Evolutionary conservation across 2,329 filamentous ascomycete species (phyloP).

Genomic region (Ceratocystis albifundus): DNA sequence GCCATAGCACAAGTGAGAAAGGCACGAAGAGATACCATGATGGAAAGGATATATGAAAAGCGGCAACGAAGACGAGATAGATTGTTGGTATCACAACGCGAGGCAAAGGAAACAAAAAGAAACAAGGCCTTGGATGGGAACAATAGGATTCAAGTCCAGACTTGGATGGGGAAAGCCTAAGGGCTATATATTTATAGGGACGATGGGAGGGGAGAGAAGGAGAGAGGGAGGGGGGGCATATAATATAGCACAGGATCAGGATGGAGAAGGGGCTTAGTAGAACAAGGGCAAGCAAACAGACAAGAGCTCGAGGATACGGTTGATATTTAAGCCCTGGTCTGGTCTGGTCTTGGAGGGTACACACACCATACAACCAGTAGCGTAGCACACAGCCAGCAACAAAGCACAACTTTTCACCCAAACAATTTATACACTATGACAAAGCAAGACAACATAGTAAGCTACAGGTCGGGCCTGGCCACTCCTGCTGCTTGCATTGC

Average conservation of each 20-base stretch:
- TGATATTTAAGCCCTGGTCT: slow-evolving; percentile 4
- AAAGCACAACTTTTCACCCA: neutral
- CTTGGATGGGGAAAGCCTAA: neutral
- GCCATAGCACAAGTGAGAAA: slow-evolving; percentile 19
- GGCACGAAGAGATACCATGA: slow-evolving; percentile 22
- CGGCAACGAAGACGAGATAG: neutral
- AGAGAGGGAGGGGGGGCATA: too few relatives aligned
- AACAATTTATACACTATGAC: neutral
- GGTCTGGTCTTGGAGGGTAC: too few relatives aligned
- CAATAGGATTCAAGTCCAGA: neutral
- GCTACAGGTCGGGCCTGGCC: neutral
- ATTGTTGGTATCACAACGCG: neutral
- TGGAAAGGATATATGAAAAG: slow-evolving; percentile 22
- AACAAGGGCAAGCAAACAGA: neutral
- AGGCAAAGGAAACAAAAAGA: neutral
- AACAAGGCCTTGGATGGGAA: neutral
- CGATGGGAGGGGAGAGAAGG: too few relatives aligned
- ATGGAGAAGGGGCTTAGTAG: neutral
- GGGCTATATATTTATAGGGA: neutral
- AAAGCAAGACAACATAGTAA: neutral
- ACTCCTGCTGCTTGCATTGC: neutral
- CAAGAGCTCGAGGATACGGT: neutral
- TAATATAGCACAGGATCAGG: neutral
- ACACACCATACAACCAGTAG: too few relatives aligned
- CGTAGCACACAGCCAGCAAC: too few relatives aligned